Evolutionary conservation across 2,329 filamentous ascomycete species (phyloP).

Genomic region (Pseudofabraea citricarpa): DNA sequence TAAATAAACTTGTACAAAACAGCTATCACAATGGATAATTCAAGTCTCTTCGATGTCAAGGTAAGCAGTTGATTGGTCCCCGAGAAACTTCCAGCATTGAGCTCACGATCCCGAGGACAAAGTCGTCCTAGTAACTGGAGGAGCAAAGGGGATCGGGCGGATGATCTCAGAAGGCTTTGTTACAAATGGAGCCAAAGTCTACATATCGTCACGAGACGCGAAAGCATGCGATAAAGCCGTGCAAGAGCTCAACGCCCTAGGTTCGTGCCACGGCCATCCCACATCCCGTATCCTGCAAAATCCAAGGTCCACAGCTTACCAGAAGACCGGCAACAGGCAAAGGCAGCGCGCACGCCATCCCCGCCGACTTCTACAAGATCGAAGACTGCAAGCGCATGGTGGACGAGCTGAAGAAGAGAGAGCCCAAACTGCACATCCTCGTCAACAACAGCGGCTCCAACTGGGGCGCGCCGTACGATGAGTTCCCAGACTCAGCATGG

Average conservation of each 20-base stretch:
- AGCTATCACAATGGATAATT: slow-evolving; percentile 43
- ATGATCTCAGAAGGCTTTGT: slow-evolving; percentile 66
- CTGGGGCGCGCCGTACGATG: slow-evolving; percentile 57
- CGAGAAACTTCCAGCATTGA: neutral
- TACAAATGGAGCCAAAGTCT: slow-evolving; percentile 62
- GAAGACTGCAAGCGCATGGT: slow-evolving; percentile 53
- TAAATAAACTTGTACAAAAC: neutral
- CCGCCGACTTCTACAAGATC: slow-evolving; percentile 59
- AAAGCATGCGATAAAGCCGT: slow-evolving; percentile 54
- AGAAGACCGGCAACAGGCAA: slow-evolving; percentile 24
- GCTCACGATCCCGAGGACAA: slow-evolving; percentile 34
- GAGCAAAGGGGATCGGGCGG: slow-evolving; percentile 58
- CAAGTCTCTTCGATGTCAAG: slow-evolving; percentile 54
- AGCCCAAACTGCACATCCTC: slow-evolving; percentile 53
- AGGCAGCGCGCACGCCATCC: slow-evolving; percentile 54
- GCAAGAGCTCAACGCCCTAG: slow-evolving; percentile 50
- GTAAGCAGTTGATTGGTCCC: too few species aligned
- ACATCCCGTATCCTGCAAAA: too few species aligned
- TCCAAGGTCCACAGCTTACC: too few species aligned
- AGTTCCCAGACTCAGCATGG: slow-evolving; percentile 55
- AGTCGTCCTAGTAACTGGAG: slow-evolving; percentile 54
- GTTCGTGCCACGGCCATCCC: too few species aligned
- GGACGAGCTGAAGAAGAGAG: slow-evolving; percentile 47
- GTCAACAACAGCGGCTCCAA: slow-evolving; percentile 63
- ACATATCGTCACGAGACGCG: slow-evolving; percentile 63